Percentiles rank a stretch among this genome's conserved stretches.
Evolutionary conservation across 495 filamentous ascomycete genomes (phyloP).

Genomic region (Neohortaea acidophila): DNA sequence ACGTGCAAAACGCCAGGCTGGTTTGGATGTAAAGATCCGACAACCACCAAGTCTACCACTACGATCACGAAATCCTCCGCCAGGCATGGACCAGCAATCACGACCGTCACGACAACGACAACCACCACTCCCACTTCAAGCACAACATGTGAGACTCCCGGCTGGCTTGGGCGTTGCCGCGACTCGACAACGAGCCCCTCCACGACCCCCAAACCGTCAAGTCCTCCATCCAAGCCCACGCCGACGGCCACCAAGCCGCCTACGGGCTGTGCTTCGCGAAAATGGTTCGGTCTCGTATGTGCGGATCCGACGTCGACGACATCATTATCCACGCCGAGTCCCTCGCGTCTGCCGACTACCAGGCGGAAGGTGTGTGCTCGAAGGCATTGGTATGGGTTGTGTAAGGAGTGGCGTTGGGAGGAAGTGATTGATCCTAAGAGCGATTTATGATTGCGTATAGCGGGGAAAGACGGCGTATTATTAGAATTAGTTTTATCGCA

Average conservation of each 20-base stretch:
- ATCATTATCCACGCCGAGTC: too few relatives aligned
- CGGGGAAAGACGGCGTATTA: too few relatives aligned
- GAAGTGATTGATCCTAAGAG: too few relatives aligned
- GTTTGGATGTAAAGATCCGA: slow-evolving; percentile 30
- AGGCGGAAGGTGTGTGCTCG: too few relatives aligned
- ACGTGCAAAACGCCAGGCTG: slow-evolving; percentile 27
- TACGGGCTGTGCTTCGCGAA: slow-evolving; percentile 16
- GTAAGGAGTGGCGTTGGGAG: too few relatives aligned
- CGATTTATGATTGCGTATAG: too few relatives aligned
- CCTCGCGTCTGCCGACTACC: too few relatives aligned
- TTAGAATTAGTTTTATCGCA: too few relatives aligned
- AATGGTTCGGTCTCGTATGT: slow-evolving; percentile 20
- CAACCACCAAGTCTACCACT: slow-evolving; percentile 18
- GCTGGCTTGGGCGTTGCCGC: slow-evolving; percentile 26
- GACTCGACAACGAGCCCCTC: slow-evolving; percentile 26
- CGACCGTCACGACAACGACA: slow-evolving; percentile 9
- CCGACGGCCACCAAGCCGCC: slow-evolving; percentile 22
- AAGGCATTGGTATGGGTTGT: too few relatives aligned
- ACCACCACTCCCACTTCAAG: slow-evolving; percentile 28
- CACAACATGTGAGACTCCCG: slow-evolving; percentile 14
- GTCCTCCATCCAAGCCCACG: slow-evolving; percentile 32
- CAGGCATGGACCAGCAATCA: too few relatives aligned
- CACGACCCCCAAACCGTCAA: slow-evolving; percentile 42
- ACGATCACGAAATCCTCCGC: too few relatives aligned
- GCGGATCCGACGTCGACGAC: too few relatives aligned